Evolutionary conservation across 805 yeast species (phyloP), one percentile per base, ranked within the genome.

Genomic region (Saturnispora ahearnii): DNA sequence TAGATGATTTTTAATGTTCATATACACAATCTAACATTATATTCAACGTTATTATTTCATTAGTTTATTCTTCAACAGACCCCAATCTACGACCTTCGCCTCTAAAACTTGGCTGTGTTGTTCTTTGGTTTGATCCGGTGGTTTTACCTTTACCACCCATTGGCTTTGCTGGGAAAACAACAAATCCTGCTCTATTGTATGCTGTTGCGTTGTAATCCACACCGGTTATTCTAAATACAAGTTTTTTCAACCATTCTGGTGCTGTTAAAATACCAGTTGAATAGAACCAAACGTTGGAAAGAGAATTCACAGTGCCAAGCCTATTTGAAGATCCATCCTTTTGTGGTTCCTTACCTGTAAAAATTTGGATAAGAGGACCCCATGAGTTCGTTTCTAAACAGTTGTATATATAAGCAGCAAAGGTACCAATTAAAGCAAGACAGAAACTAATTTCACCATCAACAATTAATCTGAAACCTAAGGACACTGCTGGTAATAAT

Each of bases 311-410:
- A 0, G 68, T 62, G 11, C 68, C 68, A 18, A 63, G 61, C n/a
- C 67, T 53, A 50, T 50, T 62, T 26, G 53, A 61, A 43, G 50
- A 57, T 47, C 50, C 58, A 12, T 51, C 45, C 11, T 49, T 48
- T 28, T 53, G 50, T 11, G 57, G 55, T 18, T 66, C 57, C 43
- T 67, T 56, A 43, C 73, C 72, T 4, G 59, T 49, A 12, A 64
- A 36, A 13, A 64, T 37, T 1, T 63, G 53, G 57, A 64, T 60
- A 30, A 74, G 54, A 5, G 79, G 78, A 0, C 79, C 79, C 42
- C 64, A 60, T 2, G 86, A 76, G 38, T 71, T 65, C 0, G 86
- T 79, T 57, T 81, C 85, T 41, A 80, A 60, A 59, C 87, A 82
- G 53, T 74, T 77, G 64, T 79, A 81, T 4, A 79, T 51, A 59